These are phyloP conservation scores for Rubus parviflorus DNA, from an alignment of 306 rosid species.

Conservation along the genomic window DNA sequence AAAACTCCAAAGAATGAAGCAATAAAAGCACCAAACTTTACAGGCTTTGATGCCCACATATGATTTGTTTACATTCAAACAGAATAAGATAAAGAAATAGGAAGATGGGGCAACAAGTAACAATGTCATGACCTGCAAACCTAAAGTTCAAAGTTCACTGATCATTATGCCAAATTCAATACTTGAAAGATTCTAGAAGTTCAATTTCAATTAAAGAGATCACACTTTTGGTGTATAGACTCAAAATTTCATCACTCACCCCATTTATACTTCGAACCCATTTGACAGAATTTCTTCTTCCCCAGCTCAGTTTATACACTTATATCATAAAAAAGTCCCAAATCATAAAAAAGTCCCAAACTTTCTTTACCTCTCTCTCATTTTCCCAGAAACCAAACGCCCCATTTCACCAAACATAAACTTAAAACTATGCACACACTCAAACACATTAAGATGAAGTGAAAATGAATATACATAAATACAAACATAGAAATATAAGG, in stretches of 20 bases:
- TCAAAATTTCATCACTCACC: background rate
- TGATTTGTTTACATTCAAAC: background rate
- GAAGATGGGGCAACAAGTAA: background rate
- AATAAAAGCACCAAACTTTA: conserved; percentile 2
- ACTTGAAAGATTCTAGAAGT: background rate
- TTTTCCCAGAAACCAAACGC: conserved; percentile 13
- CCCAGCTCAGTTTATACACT: background rate
- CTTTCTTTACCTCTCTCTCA: background rate
- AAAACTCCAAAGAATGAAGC: background rate
- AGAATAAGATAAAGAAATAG: background rate
- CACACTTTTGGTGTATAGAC: background rate
- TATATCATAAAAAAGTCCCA: background rate
- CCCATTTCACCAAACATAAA: background rate
- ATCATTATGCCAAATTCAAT: conserved; percentile 1
- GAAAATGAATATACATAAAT: background rate
- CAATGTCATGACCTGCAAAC: background rate
- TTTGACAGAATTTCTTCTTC: background rate
- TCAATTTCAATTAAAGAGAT: background rate
- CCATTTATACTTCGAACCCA: background rate
- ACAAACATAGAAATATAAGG: background rate
- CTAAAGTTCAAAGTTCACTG: background rate
- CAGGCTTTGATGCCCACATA: background rate
- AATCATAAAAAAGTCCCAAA: background rate
- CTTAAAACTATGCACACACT: background rate
- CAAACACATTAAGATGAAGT: background rate